Evolutionary conservation across 192 early-diverging fungal genomes (phyloP), one percentile per base, ranked within the genome.

Genomic region (Spinellus fusiger): DNA sequence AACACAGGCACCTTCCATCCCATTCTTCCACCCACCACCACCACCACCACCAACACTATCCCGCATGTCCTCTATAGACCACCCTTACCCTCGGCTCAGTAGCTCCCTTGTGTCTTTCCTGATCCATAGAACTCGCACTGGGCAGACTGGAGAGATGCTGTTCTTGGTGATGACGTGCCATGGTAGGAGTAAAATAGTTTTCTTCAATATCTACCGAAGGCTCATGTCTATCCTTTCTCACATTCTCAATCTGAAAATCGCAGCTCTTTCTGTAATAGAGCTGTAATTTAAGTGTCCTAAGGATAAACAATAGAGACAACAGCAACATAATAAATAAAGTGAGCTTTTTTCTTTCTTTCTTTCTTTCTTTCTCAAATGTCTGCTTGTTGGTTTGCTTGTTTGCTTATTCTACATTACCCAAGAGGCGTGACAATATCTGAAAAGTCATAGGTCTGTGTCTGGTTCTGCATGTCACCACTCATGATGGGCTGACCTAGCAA

Each of bases 221-320:
- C 9, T 72, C 68, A 70, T 74, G 77, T 27, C 83, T 28, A 5
- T 80, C 65, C 9, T 72, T 58, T 48, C 87, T 84, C 7, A 77
- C 71, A 58, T 87, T 80, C 29, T 86, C 82, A 3, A 88, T 64
- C n/a, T 84, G 64, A 66, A 93, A 90, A 31, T 93, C 86, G 64
- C 85, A 88, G 22, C 89, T 83, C 49, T 73, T 71, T 23, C 90
- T 83, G 62, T 89, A 93, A 8, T 74, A 77, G 15, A 84, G 82
- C 49, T 86, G 82, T 6, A 92, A 60, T 29, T 75, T 80, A 58
- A 92, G 83, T 0, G 77, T 77, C 12, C 89, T 89, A 66, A 40
- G 47, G n/a, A n/a, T n/a, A n/a, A n/a, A n/a, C n/a, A n/a, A 40
- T 28, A 58, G 29, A 38, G 23, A 26, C 26, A 52, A 52, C 31